Base-by-base conservation (phyloP, 1,284 basidiomycete genomes). In the Cutaneotrichosporon sp. region DNA sequence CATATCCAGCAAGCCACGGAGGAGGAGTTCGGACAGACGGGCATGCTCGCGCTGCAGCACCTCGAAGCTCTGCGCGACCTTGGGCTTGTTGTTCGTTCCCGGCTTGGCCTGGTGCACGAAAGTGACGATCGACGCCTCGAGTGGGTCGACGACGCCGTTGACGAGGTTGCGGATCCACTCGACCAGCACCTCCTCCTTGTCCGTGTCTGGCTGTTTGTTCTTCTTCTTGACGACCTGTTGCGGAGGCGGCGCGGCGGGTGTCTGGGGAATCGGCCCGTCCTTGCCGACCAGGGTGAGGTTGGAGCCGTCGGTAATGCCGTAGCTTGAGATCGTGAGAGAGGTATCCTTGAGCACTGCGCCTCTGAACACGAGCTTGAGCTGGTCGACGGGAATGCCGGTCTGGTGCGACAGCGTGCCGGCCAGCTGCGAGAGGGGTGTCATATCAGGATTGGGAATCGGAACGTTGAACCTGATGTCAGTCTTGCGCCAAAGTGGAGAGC, bases 1-100 rank as follows among this genome's bases (percentile, higher is more conserved):
- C 33, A 79, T 60, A 56, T 76, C 74, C 44, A 79, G 61, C 45
- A 79, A 52, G 3, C 70, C 72, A 50, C 76, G 74, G n/a, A 79
- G 58, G 8, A 79, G 61, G 44, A 73, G 52, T 57, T 79, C 77
- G 14, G 64, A 68, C 31, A 78, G 59, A 37, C 71, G 64, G 29
- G 75, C 68, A 54, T 76, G 72, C 55, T 72, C 70, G 50, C 65
- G 61, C 48, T 74, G 71, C n/a, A 75, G 61, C 8, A 56, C 52
- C 14, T 67, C 66, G 35, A 70, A 70, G 9, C 62, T 56, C 27
- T 63, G 68, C n/a, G 57, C 68, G 53, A 67, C 62, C 41, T 54
- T 62, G 24, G 66, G 65, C 46, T 61, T 52, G 49, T 71, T 69
- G 1, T 61, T 66, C 8, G 65, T 60, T 9, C 66, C 60, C 0